A percentile compares a stretch with the other conserved stretches of the same genome.
phyloP scores from a whole-genome alignment of 2,329 filamentous ascomycete species.

The Septoria petroselini region DNA sequence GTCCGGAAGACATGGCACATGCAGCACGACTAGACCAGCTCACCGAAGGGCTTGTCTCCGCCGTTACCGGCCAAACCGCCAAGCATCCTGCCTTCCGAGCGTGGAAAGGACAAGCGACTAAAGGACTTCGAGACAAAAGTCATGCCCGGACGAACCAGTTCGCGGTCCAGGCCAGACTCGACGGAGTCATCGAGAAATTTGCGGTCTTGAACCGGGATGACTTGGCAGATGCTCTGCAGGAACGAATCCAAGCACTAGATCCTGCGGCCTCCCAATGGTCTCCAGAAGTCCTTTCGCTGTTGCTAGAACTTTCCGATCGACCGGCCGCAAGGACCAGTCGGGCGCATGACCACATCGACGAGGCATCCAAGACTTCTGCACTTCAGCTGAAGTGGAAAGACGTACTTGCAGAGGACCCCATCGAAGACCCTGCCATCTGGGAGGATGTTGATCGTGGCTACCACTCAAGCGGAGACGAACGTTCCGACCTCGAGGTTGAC shows the following conservation, averaged over 20 bases:
- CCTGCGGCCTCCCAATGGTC: constrained; percentile 60
- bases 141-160: constrained; percentile 50
- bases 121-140: constrained; percentile 42
- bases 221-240: constrained; percentile 66
- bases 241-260: constrained; percentile 61
- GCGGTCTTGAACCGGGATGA: constrained; percentile 74
- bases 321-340: constrained; percentile 69
- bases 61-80: constrained; percentile 53
- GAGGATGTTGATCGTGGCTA: constrained; percentile 62
- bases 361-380: background rate
- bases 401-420: constrained; percentile 71
- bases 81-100: constrained; percentile 35
- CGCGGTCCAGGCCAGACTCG: constrained; percentile 42
- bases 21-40: constrained; percentile 62
- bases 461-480: constrained; percentile 64
- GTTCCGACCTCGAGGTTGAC: constrained; percentile 33
- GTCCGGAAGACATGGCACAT: constrained; percentile 61
- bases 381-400: constrained; percentile 69
- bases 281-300: constrained; percentile 73
- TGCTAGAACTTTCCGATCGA: constrained; percentile 77
- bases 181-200: constrained; percentile 76
- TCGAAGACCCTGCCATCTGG: constrained; percentile 69
- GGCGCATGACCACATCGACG: constrained; percentile 54
- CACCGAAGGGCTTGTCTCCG: constrained; percentile 67
- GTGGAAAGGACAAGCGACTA: constrained; percentile 41